Evolutionary conservation across 257 asterid genomes (phyloP).

Genomic region (Plantago major): DNA sequence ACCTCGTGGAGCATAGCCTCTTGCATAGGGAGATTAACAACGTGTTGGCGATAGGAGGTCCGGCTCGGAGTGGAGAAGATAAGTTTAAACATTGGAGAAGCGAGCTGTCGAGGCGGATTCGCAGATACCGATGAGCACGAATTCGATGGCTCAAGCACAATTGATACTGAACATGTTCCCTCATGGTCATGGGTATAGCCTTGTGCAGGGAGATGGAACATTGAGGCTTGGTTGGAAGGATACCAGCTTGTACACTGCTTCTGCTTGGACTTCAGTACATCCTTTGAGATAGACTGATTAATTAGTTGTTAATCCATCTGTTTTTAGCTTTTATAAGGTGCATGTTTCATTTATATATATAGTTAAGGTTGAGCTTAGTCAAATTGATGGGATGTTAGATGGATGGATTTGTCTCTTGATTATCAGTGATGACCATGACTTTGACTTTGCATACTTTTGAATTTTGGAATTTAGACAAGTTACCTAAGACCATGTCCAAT

Average conservation of each 20-base stretch:
- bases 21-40: constrained; percentile 63
- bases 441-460: too few species aligned
- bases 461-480: too few species aligned
- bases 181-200: constrained; percentile 49
- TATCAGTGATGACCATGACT: too few species aligned
- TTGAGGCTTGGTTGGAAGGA: constrained; percentile 82
- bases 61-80: constrained; percentile 80
- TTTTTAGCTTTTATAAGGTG: too few species aligned
- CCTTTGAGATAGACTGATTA: neutral
- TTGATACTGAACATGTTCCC: constrained; percentile 71
- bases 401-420: too few species aligned
- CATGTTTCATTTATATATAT: neutral
- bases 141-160: constrained; percentile 77
- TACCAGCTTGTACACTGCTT: constrained; percentile 68
- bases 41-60: constrained; percentile 77
- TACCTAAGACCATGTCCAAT: too few species aligned
- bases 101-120: constrained; percentile 53
- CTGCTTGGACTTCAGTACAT: constrained; percentile 66
- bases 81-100: constrained; percentile 66
- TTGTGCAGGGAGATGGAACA: constrained; percentile 82
- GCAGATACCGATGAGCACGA: constrained; percentile 63
- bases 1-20: constrained; percentile 51
- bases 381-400: too few species aligned
- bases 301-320: too few species aligned
- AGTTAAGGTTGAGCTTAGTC: neutral